These are phyloP conservation scores for Pilasporangium apinafurcum DNA, from an alignment of 352 stramenopile genomes.

Conservation along the genomic window DNA sequence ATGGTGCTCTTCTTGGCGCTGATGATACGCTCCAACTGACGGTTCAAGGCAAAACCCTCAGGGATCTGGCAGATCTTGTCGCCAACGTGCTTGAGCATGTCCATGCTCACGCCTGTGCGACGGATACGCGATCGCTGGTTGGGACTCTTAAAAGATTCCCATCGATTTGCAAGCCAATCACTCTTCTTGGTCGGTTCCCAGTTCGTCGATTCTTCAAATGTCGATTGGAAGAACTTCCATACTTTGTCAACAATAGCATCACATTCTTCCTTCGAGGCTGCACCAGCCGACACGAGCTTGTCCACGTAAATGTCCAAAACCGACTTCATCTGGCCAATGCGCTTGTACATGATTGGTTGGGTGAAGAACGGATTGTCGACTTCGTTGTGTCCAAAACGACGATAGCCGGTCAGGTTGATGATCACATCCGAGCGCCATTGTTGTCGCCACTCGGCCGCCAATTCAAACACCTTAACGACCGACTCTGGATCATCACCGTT, in stretches of 20 bases:
- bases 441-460: conserved; percentile 74
- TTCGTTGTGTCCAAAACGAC: conserved; percentile 97
- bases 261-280: conserved; percentile 77
- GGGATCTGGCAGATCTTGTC: conserved; percentile 77
- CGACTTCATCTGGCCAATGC: conserved; percentile 90
- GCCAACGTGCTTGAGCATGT: conserved; percentile 90
- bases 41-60: conserved; percentile 88
- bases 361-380: conserved; percentile 98
- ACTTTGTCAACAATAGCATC: conserved; percentile 85
- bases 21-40: conserved; percentile 94
- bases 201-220: conserved; percentile 92
- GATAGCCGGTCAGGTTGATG: conserved; percentile 98
- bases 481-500: conserved; percentile 96
- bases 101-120: conserved; percentile 90
- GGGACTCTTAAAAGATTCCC: conserved; percentile 96
- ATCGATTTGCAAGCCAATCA: conserved; percentile 95
- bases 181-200: conserved; percentile 87
- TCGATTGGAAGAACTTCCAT: conserved; percentile 86
- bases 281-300: conserved; percentile 33
- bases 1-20: conserved; percentile 76
- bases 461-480: conserved; percentile 87
- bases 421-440: conserved; percentile 91
- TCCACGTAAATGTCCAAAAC: conserved; percentile 89
- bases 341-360: conserved; percentile 97
- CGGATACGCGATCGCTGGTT: conserved; percentile 90